Base-by-base conservation (phyloP, 257 asterid species). In the Solanum pimpinellifolium region DNA sequence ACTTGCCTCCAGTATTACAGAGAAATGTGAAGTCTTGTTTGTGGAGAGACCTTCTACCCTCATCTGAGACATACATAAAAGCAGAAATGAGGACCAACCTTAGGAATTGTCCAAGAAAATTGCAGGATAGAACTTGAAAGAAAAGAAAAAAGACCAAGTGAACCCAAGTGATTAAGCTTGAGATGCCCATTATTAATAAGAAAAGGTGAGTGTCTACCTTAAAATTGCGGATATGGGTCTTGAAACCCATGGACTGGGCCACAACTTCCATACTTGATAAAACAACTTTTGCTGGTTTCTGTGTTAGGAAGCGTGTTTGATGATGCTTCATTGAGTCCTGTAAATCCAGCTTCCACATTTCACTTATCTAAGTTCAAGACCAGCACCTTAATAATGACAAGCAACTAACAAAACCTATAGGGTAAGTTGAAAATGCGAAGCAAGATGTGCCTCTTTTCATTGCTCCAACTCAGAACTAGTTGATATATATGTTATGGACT, bases 201-300 rank as follows among this genome's bases (percentile, higher is more conserved):
- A 20, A 60, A n/a, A n/a, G 86, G 39, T 31, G 46, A 78, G 56
- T 74, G 77, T 86, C 89, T 76, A 96, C 99, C 99, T 97, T 97
- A 88, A 90, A 97, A 89, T 95, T 97, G 11, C 98, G 98, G 70
- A 95, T 97, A 88, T 97, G 99, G 12, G 98, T 97, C 91, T 97
- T 97, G 95, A 94, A 97, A 90, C 99, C 98, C 99, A 97, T 95
- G 39, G 99, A 97, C 88, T 97, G 98, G 27, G 98, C 98, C 86
- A 96, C 98, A 88, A 97, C 99, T 95, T 97, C 99, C 99, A 97
- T 96, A 88, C 93, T 97, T 6, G 99, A 95, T 74, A 97, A 88
- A 84, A 91, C 98, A 87, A 96, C 98, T 87, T 93, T 96, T 42
- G 98, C 98, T 4, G 99, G 98, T 91, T 91, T 96, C 87, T 93